Base-by-base conservation (phyloP, 1,284 basidiomycete genomes). In the Stereum hirsutum region DNA sequence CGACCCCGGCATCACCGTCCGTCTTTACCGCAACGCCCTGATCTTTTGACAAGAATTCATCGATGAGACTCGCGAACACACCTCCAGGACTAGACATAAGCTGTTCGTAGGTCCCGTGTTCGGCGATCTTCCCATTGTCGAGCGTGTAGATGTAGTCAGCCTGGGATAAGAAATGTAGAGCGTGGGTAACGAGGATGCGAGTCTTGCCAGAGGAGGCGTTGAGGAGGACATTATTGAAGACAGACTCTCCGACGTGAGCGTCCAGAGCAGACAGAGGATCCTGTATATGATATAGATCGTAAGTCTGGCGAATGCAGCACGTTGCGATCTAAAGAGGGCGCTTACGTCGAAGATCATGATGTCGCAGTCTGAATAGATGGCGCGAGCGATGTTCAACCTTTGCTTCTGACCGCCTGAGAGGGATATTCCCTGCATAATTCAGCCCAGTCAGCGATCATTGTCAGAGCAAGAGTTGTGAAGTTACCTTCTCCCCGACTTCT, bases 201-300 rank as follows among this genome's bases (percentile, higher is more conserved):
- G 91, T 93, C 60, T 89, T 89, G 47, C 74, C 76, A 10, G 61
- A 52, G 6, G 66, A 49, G 5, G 67, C 72, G 51, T 80, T 75
- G 47, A 80, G 70, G 47, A 94, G 72, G 20, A 92, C 87, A 50
- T 93, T 82, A 54, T 85, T 78, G 66, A 95, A 92, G 21, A 95
- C 80, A 5, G 79, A 71, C 58, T 87, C 88, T 33, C 89, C 90
- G 36, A 95, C 90, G 54, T 93, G 89, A 3, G 90, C 89, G 57
- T 89, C 89, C 24, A 90, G 71, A 23, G 85, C 83, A 5, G 76
- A 82, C 6, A 85, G 66, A 6, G 87, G 86, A 54, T 92, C 89
- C 71, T 74, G 27, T 32, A 3, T n/a, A n/a, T 32, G 8, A 5
- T n/a, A 32, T 17, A 3, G 4, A 36, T 30, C 20, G 15, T n/a